Percentiles rank a stretch among this genome's conserved stretches.
Conservation (phyloP, 1,284 basidiomycete species). For the Ganoderma lingzhi region DNA sequence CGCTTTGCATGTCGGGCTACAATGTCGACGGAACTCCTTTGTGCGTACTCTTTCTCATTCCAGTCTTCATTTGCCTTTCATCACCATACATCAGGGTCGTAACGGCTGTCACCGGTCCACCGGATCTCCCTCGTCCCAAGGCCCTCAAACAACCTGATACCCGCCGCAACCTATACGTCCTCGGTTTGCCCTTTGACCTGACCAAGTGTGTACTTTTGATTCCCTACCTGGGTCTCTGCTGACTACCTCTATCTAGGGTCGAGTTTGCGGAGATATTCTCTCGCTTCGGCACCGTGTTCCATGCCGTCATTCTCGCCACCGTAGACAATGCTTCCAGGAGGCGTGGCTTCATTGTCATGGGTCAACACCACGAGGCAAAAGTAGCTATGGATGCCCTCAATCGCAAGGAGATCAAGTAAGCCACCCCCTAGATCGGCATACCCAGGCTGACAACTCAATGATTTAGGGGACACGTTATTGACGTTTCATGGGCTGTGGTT, state of each 20-base stretch:
- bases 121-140: slow-evolving; percentile 33
- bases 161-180: slow-evolving; percentile 81
- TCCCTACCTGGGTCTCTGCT: too few species aligned
- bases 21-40: slow-evolving; percentile 61
- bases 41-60: slow-evolving; percentile 46
- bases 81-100: slow-evolving; percentile 44
- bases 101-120: slow-evolving; percentile 26
- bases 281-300: slow-evolving; percentile 68
- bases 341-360: slow-evolving; percentile 84
- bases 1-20: slow-evolving; percentile 72
- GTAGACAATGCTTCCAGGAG: slow-evolving; percentile 82
- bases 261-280: slow-evolving; percentile 71
- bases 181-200: slow-evolving; percentile 79
- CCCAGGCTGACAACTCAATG: not conserved
- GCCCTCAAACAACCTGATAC: slow-evolving; percentile 52
- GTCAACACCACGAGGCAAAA: slow-evolving; percentile 70
- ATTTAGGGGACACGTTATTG: slow-evolving; percentile 71
- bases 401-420: slow-evolving; percentile 72
- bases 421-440: not conserved
- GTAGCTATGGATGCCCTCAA: slow-evolving; percentile 69
- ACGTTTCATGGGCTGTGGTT: slow-evolving; percentile 85
- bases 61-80: not conserved
- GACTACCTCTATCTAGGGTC: slow-evolving; percentile 44
- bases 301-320: slow-evolving; percentile 81
- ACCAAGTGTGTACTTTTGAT: slow-evolving; percentile 60